A percentile compares a stretch with the other conserved stretches of the same genome.
Conservation (phyloP, 106 monocot genomes). For the Iris macrosiphon region DNA sequence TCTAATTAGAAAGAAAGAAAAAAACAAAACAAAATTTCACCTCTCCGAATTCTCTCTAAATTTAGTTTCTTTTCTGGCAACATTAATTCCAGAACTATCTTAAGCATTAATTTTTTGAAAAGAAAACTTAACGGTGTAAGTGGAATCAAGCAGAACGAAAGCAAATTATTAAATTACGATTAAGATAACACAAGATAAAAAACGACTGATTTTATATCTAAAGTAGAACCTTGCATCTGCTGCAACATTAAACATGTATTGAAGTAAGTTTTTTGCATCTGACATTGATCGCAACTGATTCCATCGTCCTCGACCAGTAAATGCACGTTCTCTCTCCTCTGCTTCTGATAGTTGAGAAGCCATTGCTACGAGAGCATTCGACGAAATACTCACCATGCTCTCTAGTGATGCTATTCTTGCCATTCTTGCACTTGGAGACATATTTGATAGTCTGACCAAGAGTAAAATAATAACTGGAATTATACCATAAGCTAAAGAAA, state of each 20-base stretch:
- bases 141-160: too few relatives aligned
- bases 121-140: too few relatives aligned
- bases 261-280: slow-evolving; percentile 82
- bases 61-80: too few relatives aligned
- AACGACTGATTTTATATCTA: background rate
- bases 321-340: slow-evolving; percentile 83
- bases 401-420: slow-evolving; percentile 77
- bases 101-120: too few relatives aligned
- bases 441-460: slow-evolving; percentile 45
- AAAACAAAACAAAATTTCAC: too few relatives aligned
- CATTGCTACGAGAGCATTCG: slow-evolving; percentile 83
- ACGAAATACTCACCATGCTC: slow-evolving; percentile 91
- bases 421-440: slow-evolving; percentile 69
- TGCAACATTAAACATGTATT: slow-evolving; percentile 77
- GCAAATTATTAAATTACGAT: too few relatives aligned
- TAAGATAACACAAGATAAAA: too few relatives aligned
- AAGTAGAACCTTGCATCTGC: slow-evolving; percentile 71
- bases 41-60: too few relatives aligned
- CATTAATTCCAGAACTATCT: too few relatives aligned
- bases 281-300: slow-evolving; percentile 80
- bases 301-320: slow-evolving; percentile 75
- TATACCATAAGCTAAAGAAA: background rate
- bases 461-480: background rate
- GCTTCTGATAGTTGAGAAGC: slow-evolving; percentile 96
- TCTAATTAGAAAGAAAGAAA: too few relatives aligned